Evolutionary conservation across 2,329 filamentous ascomycete genomes (phyloP), one percentile per base, ranked within the genome.

Genomic region (Colletotrichum costaricense): DNA sequence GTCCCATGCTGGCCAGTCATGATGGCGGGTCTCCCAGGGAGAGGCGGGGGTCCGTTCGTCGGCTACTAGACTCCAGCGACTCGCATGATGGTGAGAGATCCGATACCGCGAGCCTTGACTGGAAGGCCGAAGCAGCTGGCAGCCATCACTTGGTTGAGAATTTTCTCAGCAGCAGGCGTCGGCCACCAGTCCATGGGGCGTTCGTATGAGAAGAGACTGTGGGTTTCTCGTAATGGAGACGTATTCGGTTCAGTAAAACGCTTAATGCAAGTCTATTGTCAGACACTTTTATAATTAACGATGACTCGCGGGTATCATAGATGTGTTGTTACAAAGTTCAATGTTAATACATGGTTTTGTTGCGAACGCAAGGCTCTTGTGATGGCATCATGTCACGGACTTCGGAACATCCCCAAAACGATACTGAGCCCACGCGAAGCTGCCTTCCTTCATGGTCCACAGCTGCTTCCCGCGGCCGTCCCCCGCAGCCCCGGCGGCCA

Each of bases 111-210:
- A 42, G 42, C 19, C 30, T 42, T 1, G 67, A 78, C 7, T 70
- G 75, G 68, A 80, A 83, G 52, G 78, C 80, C 0, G 83, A 85
- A 70, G 78, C 78, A 0, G 78, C 84, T 72, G 86, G 86, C 2
- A 87, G 87, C 76, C 85, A 85, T 78, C 82, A 82, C 55, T 89
- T 90, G 86, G 88, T 90, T 8, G 88, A 90, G 65, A 72, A 86
- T 62, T 90, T 90, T 76, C 80, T 90, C 33, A 88, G 82, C 72
- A 88, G 84, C 59, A 83, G 88, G 22, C 82, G 85, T 19, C 85
- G 79, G 73, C 82, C 83, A 14, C 83, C 85, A 49, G 78, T 81
- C 28, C 84, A 83, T 14, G 83, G 80, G 38, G 82, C 79, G 1
- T 82, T 84, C 70, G 42, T 83, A 24, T 83, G 64, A 80, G 26